phyloP scores from a whole-genome alignment of 164 flowering plant species.

The Sextonia rubra region DNA sequence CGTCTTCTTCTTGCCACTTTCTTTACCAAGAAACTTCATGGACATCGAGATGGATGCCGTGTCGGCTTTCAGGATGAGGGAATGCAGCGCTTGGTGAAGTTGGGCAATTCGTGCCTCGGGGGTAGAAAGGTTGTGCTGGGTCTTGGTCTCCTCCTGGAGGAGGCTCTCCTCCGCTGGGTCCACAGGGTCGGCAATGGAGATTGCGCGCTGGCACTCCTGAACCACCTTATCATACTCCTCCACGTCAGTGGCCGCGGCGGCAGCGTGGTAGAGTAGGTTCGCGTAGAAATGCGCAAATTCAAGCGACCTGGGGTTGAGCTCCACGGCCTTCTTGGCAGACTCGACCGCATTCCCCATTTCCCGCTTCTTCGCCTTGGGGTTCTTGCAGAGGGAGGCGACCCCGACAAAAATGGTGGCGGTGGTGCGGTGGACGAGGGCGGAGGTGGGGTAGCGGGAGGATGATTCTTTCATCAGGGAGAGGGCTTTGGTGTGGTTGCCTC shows the following conservation, averaged over 20 bases:
- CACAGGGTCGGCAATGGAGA: slow-evolving; percentile 60
- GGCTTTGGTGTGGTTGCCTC: slow-evolving; percentile 88
- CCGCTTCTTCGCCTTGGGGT: slow-evolving; percentile 57
- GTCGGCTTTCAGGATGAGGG: slow-evolving; percentile 67
- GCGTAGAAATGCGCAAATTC: slow-evolving; percentile 90
- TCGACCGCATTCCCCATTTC: slow-evolving; percentile 64
- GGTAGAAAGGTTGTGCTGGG: slow-evolving; percentile 48
- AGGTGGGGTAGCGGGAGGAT: slow-evolving; percentile 31
- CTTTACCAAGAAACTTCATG: slow-evolving; percentile 73
- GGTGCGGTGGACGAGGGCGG: slow-evolving; percentile 64
- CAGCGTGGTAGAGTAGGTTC: slow-evolving; percentile 70
- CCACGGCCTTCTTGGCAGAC: slow-evolving; percentile 57
- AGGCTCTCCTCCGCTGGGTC: slow-evolving; percentile 91
- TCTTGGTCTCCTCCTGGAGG: slow-evolving; percentile 72
- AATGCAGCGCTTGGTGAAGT: slow-evolving; percentile 61
- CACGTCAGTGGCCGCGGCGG: slow-evolving; percentile 36
- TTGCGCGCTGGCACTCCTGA: slow-evolving; percentile 78
- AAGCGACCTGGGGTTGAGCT: slow-evolving; percentile 63
- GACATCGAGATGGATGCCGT: slow-evolving; percentile 74
- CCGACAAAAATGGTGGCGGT: slow-evolving; percentile 75
- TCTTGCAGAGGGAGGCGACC: slow-evolving; percentile 66
- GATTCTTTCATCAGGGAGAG: slow-evolving; percentile 78
- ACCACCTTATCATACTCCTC: slow-evolving; percentile 77
- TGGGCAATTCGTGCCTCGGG: slow-evolving; percentile 56
- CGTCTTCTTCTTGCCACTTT: slow-evolving; percentile 80